phyloP scores from a whole-genome alignment of 495 filamentous ascomycete genomes.

The Podospora anserina region DNA sequence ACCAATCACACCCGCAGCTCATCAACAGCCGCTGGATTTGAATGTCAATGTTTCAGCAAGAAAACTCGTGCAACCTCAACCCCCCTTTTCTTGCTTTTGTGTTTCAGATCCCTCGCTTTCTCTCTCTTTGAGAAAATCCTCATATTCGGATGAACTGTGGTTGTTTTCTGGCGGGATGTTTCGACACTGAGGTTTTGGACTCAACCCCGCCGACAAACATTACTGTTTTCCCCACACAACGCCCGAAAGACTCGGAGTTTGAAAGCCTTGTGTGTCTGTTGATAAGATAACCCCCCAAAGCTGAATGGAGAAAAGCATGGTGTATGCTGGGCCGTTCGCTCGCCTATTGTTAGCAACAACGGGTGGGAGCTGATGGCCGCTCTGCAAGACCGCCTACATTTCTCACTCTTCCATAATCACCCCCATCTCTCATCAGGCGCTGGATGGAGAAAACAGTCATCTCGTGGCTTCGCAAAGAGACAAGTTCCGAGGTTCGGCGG shows the following conservation, averaged over 20 bases:
- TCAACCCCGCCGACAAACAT: not conserved
- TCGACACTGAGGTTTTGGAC: not conserved
- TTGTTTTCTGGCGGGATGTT: not conserved
- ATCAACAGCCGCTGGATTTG: not conserved
- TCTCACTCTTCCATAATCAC: not conserved
- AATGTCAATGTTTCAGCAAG: not conserved
- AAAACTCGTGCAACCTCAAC: not conserved
- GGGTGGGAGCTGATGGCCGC: not conserved
- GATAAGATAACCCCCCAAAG: not conserved
- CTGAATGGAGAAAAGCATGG: not conserved
- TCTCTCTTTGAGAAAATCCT: not conserved
- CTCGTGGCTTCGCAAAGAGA: not conserved
- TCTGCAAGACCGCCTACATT: not conserved
- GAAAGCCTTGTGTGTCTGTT: not conserved
- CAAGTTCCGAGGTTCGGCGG: not conserved
- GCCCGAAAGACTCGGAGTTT: not conserved
- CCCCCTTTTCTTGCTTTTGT: not conserved
- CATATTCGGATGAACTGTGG: not conserved
- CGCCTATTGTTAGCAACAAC: not conserved
- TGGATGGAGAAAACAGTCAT: not conserved
- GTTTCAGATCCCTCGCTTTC: not conserved
- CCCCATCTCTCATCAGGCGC: not conserved
- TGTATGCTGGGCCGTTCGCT: not conserved
- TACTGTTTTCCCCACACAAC: not conserved
- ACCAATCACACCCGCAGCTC: constrained; percentile 20